Conservation (phyloP, 139 green algal genomes). For the Coccomyxa sp. region DNA sequence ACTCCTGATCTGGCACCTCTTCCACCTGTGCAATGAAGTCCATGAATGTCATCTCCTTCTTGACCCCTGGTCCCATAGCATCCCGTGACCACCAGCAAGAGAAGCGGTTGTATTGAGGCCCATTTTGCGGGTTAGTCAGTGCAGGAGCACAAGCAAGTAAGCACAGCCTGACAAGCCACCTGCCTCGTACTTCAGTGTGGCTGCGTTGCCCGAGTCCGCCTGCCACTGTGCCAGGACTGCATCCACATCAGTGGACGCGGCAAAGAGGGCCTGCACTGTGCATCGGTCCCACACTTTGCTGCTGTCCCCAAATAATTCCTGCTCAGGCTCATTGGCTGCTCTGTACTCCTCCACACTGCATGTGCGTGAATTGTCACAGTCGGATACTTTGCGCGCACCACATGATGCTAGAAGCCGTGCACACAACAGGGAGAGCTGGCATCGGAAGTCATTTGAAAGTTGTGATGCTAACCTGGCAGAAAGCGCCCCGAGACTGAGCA, state of each 20-base stretch:
- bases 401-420: not conserved
- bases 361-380: not conserved
- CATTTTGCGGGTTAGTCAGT: not conserved
- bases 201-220: not conserved
- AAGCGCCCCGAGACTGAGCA: conserved; percentile 59
- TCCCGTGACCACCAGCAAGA: too few species aligned
- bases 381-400: not conserved
- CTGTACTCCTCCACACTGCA: conserved; percentile 49
- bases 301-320: conserved; percentile 49
- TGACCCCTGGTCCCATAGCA: too few species aligned
- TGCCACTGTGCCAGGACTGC: not conserved
- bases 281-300: conserved; percentile 56
- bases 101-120: too few species aligned
- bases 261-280: conserved; percentile 54
- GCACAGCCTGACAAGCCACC: not conserved
- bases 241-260: not conserved
- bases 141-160: not conserved
- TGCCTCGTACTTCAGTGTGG: not conserved
- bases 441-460: not conserved
- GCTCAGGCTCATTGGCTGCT: conserved; percentile 25
- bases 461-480: conserved; percentile 32
- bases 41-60: not conserved
- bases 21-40: conserved; percentile 12
- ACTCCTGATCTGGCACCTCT: conserved; percentile 49
- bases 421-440: not conserved